Conservation (phyloP, 2,329 filamentous ascomycete species). For the Blastomyces silverae region DNA sequence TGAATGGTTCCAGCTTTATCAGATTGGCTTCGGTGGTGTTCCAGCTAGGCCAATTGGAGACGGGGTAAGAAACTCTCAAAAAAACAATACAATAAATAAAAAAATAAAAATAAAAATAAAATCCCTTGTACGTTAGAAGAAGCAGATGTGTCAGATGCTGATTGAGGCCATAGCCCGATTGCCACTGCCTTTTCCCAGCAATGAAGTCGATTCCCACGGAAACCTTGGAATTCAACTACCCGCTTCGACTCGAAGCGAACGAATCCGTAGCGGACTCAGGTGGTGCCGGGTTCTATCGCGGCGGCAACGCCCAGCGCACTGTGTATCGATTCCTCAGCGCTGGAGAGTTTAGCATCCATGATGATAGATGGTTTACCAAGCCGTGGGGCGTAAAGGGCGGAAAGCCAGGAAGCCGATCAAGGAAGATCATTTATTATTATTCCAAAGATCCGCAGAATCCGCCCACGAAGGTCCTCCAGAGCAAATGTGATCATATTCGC, state of each 20-base stretch:
- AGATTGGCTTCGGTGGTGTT: conserved; percentile 48
- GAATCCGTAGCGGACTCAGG: conserved; percentile 46
- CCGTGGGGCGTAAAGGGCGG: conserved; percentile 47
- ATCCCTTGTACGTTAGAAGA: background rate
- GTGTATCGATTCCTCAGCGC: conserved; percentile 43
- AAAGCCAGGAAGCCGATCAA: conserved; percentile 40
- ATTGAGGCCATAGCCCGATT: conserved; percentile 29
- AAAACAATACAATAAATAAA: background rate
- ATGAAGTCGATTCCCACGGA: conserved; percentile 48
- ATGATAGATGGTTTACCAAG: conserved; percentile 47
- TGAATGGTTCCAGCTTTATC: conserved; percentile 47
- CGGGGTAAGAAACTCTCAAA: conserved; percentile 24
- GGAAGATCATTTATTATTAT: conserved; percentile 41
- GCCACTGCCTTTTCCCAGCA: conserved; percentile 47
- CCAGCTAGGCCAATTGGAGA: conserved; percentile 45
- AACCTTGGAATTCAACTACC: conserved; percentile 45
- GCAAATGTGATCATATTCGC: conserved; percentile 46
- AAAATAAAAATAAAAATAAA: background rate
- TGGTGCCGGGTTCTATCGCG: conserved; percentile 44
- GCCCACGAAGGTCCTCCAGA: conserved; percentile 34
- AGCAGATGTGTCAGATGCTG: background rate
- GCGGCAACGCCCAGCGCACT: conserved; percentile 46
- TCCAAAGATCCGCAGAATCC: conserved; percentile 32
- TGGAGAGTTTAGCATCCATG: conserved; percentile 45
- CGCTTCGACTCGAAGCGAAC: conserved; percentile 45